Base-by-base conservation (phyloP, 306 rosid genomes). In the Chamaecrista fasciculata region DNA sequence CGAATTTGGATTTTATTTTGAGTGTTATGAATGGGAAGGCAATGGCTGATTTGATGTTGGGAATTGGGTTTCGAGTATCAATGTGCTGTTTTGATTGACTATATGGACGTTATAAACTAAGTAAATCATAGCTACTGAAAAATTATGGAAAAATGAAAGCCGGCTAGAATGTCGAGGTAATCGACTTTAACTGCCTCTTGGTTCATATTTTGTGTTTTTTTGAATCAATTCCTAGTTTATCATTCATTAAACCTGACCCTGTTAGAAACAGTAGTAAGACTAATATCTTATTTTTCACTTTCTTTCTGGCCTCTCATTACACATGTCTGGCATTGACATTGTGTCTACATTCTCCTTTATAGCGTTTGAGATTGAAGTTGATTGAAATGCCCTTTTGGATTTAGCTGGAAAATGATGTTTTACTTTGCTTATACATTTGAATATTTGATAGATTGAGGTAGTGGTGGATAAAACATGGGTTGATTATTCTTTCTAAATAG, bases 301-400 rank as follows among this genome's bases (percentile, higher is more conserved):
- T 47, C 19, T 10, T 47, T 44, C 50, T 3, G 12, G 9, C 51
- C 21, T n/a, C 6, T 10, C 51, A 9, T 12, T 21, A 34, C 23
- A 15, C 10, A 46, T 59, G 34, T 67, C 21, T 60, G 69, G 49
- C 42, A 26, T 4, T n/a, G 34, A 51, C 46, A 39, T 24, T 23
- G 2, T 36, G 0, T 60, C 19, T 8, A 59, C 60, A 50, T 44
- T 44, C 47, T 25, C 3, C 37, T 76, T 61, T 49, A 29, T 14
- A 24, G 16, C 55, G 59, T 55, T 65, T 53, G 43, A 19, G 57
- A 53, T 40, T n/a, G 37, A 73, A 60, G 50, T 18, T 37, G 20
- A 58, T 44, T 59, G 49, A 18, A 36, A 37, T 25, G 39, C 48
- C 26, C 11, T 40, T 40, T 43, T 46, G 50, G 20, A 46, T 18